Base-by-base conservation (phyloP, 2,329 filamentous ascomycete genomes). In the Sporothrix curviconia region DNA sequence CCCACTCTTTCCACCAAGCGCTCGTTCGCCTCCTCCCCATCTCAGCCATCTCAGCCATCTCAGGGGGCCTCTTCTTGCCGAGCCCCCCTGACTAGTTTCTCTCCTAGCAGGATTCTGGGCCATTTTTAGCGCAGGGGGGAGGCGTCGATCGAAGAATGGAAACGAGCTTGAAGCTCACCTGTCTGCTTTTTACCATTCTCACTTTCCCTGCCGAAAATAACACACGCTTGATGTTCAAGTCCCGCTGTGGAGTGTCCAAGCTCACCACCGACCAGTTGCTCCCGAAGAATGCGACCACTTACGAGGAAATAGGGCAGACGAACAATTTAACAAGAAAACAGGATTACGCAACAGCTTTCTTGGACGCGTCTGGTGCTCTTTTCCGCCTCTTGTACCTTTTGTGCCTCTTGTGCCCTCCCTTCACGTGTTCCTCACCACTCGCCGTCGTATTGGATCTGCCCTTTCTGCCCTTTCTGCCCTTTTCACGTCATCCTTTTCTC, bases 61-160 rank as follows among this genome's bases (percentile, higher is more conserved):
- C n/a, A n/a, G 11, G 28, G 24, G 12, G 24, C 42, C 42, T 36
- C 17, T 12, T 37, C 25, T 19, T 43, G 17, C 3, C 22, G 12
- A n/a, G 6, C 19, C 24, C 50, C 52, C 49, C 56, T 55, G 51
- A 54, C 50, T 58, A 58, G 51, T 52, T 14, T 22, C 11, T 30
- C 22, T 43, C 40, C 37, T 55, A 71, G 49, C 56, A 57, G 37
- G 43, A 50, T 58, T 55, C 50, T 36, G 17, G 34, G n/a, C 44
- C 44, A 32, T 49, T 32, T 55, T 51, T 55, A 55, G 51, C 57
- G 56, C 56, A 58, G 50, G 56, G 51, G 56, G 51, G 50, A n/a
- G n/a, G n/a, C n/a, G n/a, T n/a, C n/a, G 53, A 54, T 43, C 50
- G 6, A n/a, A 15, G 19, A 32, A 25, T n/a, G 44, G 36, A 9